Percentiles rank a stretch among this genome's conserved stretches.
Evolutionary conservation across 371 early-diverging fungal species (phyloP).

Genomic region (Rhizoclosmatium hyalinum): DNA sequence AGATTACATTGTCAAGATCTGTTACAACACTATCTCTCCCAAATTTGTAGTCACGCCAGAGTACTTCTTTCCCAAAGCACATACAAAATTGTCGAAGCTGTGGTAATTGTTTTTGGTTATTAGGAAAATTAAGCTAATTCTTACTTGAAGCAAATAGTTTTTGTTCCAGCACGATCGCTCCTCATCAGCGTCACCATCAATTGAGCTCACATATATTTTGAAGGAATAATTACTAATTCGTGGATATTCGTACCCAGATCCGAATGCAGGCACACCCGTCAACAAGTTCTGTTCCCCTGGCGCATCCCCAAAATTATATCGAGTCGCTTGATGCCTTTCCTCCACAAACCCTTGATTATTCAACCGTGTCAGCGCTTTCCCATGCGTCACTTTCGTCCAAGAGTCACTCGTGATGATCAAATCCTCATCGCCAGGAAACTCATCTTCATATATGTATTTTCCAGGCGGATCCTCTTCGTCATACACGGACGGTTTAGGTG

Average conservation of each 20-base stretch:
- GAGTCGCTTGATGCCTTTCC: not conserved
- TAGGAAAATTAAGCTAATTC: not conserved
- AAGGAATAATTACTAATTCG: not conserved
- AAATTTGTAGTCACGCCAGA: conserved; percentile 12
- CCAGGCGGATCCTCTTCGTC: not conserved
- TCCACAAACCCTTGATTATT: not conserved
- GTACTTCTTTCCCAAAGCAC: not conserved
- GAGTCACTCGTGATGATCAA: conserved; percentile 25
- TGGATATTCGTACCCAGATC: conserved; percentile 9
- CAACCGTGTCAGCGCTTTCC: not conserved
- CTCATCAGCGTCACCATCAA: conserved; percentile 15
- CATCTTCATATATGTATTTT: conserved; percentile 21
- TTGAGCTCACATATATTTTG: conserved; percentile 13
- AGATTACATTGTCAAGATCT: conserved; percentile 1
- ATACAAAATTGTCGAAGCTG: conserved; percentile 7
- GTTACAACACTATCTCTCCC: conserved; percentile 9
- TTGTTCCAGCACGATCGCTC: not conserved
- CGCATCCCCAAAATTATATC: conserved; percentile 13
- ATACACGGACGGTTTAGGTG: not conserved
- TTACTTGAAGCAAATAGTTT: not conserved
- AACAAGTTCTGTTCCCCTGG: not conserved
- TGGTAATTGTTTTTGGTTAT: too few relatives aligned
- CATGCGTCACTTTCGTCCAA: not conserved
- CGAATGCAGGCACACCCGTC: not conserved
- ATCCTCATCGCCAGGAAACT: conserved; percentile 31